A percentile compares a stretch with the other conserved stretches of the same genome.
phyloP scores from a whole-genome alignment of 805 yeast species.

The Saturnispora saitoi region DNA sequence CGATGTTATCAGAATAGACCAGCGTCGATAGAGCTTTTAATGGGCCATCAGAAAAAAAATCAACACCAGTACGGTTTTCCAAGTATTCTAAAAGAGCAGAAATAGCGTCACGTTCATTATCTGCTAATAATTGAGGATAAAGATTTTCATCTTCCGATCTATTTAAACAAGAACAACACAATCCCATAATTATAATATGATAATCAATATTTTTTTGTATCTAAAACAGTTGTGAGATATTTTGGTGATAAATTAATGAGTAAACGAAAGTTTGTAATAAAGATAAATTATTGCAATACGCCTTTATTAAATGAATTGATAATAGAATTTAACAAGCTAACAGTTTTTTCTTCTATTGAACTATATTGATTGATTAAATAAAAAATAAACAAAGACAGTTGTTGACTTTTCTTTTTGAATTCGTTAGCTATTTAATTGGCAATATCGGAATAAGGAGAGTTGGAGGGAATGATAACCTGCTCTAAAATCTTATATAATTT shows the following conservation, averaged over 20 bases:
- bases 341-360: too few relatives aligned
- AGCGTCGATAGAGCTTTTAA: conserved; percentile 82
- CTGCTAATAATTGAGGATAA: conserved; percentile 80
- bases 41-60: conserved; percentile 82
- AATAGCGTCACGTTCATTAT: conserved; percentile 94
- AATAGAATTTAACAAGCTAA: too few relatives aligned
- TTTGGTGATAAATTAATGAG: background rate
- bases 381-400: too few relatives aligned
- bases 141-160: conserved; percentile 42
- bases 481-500: too few relatives aligned
- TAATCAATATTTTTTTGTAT: background rate
- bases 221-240: background rate
- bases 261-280: background rate
- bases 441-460: too few relatives aligned
- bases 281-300: too few relatives aligned
- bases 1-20: conserved; percentile 91
- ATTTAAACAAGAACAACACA: conserved; percentile 41
- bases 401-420: too few relatives aligned
- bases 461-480: too few relatives aligned
- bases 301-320: too few relatives aligned
- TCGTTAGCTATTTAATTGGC: too few relatives aligned
- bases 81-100: conserved; percentile 80
- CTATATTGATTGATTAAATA: too few relatives aligned
- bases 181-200: conserved; percentile 34
- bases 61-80: conserved; percentile 82